phyloP scores from a whole-genome alignment of 352 stramenopile species.

The Globisporangium carolinianum region DNA sequence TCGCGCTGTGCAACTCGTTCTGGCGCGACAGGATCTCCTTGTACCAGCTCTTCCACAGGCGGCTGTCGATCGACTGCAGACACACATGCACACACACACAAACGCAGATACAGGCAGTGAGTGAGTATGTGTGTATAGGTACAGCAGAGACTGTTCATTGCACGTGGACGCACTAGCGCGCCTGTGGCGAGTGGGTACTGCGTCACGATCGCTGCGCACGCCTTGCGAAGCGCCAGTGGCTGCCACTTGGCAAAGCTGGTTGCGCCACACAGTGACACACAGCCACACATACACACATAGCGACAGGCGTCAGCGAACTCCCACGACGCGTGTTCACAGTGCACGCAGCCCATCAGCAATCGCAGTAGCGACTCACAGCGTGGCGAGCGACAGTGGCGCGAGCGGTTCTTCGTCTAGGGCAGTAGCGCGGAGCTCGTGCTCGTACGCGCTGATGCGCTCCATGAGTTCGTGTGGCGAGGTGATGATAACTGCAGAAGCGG shows the following conservation, averaged over 20 bases:
- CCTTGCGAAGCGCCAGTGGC: slow-evolving; percentile 16
- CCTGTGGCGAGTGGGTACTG: slow-evolving; percentile 22
- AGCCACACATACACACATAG: not conserved
- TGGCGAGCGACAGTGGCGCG: not conserved
- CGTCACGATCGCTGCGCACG: slow-evolving; percentile 32
- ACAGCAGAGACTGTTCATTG: not conserved
- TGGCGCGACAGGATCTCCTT: slow-evolving; percentile 36
- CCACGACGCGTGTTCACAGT: not conserved
- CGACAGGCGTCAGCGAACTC: not conserved
- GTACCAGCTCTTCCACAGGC: slow-evolving; percentile 66
- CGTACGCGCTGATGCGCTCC: not conserved
- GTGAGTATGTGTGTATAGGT: not conserved
- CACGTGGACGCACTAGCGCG: slow-evolving; percentile 21
- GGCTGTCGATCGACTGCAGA: slow-evolving; percentile 36
- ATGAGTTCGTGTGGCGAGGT: slow-evolving; percentile 6
- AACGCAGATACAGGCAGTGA: not conserved
- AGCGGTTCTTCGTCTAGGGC: too few relatives aligned
- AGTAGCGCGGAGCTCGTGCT: not conserved
- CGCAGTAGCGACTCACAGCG: too few relatives aligned
- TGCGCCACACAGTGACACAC: not conserved
- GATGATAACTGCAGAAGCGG: not conserved
- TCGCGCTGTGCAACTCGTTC: not conserved
- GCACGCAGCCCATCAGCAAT: not conserved
- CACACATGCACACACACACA: not conserved
- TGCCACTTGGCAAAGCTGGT: not conserved